Percentiles rank a stretch among this genome's conserved stretches.
phyloP scores from a whole-genome alignment of 345 rosid genomes.

The Populus simonii region DNA sequence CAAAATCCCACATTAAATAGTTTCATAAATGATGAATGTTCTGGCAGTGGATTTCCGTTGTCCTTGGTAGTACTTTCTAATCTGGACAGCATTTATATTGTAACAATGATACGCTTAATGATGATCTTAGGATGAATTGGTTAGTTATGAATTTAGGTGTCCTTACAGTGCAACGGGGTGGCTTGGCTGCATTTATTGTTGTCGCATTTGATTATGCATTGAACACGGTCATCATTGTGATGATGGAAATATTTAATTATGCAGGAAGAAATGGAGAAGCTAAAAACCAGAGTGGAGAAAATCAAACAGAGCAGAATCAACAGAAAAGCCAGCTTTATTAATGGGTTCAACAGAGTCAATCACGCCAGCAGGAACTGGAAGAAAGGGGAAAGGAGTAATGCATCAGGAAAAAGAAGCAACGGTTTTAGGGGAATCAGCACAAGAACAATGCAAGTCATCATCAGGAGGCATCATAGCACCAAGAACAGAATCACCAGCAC shows the following conservation, averaged over 20 bases:
- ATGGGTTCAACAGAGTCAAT: conserved; percentile 20
- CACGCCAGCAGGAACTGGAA: conserved; percentile 13
- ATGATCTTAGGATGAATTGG: background rate
- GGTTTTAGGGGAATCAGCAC: conserved; percentile 2
- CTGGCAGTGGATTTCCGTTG: background rate
- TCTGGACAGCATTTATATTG: background rate
- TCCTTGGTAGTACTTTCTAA: background rate
- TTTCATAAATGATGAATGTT: background rate
- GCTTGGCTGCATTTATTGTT: background rate
- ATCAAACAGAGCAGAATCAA: conserved; percentile 23
- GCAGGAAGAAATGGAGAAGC: conserved; percentile 55
- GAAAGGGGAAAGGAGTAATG: conserved; percentile 13
- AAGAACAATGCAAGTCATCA: conserved; percentile 6
- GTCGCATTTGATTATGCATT: background rate
- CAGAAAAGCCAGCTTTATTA: conserved; percentile 4
- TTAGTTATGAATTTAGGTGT: background rate
- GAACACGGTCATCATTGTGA: background rate
- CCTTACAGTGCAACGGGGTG: background rate
- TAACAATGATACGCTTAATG: background rate
- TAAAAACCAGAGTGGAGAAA: conserved; percentile 36
- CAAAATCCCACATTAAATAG: background rate
- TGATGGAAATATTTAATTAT: conserved; percentile 5
- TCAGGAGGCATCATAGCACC: conserved; percentile 15
- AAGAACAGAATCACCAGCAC: conserved; percentile 11
- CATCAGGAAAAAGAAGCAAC: conserved; percentile 9